These are phyloP conservation scores for Quercus aquifolioides DNA, from an alignment of 306 rosid genomes.

Conservation along the genomic window DNA sequence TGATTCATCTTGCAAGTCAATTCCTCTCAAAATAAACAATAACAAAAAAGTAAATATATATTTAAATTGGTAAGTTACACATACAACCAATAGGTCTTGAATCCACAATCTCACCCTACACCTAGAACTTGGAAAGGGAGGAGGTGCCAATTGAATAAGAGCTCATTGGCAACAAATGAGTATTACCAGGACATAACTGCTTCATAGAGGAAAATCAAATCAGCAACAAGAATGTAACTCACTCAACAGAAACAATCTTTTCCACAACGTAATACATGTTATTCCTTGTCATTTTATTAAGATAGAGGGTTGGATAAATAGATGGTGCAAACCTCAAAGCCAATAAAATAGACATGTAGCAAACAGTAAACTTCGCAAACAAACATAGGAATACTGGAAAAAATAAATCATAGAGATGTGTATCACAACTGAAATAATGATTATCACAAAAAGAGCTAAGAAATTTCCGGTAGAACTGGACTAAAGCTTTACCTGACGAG, in stretches of 20 bases:
- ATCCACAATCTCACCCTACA: too few species aligned
- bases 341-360: background rate
- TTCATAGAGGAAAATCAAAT: background rate
- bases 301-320: background rate
- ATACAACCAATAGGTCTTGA: too few species aligned
- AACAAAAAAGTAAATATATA: too few species aligned
- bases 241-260: background rate
- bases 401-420: background rate
- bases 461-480: background rate
- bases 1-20: background rate
- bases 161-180: too few species aligned
- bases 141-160: too few species aligned
- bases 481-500: conserved; percentile 72
- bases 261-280: background rate
- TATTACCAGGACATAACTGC: too few species aligned
- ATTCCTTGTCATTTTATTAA: background rate
- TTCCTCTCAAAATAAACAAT: background rate
- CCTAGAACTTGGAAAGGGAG: too few species aligned
- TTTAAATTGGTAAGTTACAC: too few species aligned
- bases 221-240: background rate
- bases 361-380: background rate
- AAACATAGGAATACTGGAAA: background rate
- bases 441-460: background rate
- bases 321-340: background rate
- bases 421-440: background rate